phyloP scores from a whole-genome alignment of 2,329 filamentous ascomycete genomes.

The Pyrenophora teres region DNA sequence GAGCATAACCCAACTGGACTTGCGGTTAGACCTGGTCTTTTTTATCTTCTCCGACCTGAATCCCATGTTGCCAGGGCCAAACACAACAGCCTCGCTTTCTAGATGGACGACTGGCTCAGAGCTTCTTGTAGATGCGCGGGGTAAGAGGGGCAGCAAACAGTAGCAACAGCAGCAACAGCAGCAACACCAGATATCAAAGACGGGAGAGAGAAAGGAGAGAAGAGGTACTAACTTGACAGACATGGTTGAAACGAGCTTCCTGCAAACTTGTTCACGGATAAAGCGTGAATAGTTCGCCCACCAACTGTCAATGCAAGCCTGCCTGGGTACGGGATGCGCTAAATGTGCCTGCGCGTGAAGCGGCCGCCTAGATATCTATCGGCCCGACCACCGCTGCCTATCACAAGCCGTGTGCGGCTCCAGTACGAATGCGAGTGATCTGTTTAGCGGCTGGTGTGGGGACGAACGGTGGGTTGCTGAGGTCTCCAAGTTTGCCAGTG shows the following conservation, averaged over 20 bases:
- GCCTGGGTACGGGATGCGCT: conserved; percentile 13
- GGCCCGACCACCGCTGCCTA: conserved; percentile 28
- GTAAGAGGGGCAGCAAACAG: conserved; percentile 12
- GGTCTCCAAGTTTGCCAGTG: conserved; percentile 4
- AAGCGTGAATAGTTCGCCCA: conserved; percentile 26
- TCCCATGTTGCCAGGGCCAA: conserved; percentile 7
- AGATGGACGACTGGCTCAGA: conserved; percentile 2
- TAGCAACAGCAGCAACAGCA: conserved; percentile 8
- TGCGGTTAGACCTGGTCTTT: conserved; percentile 40
- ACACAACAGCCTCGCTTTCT: background rate
- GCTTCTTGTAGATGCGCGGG: conserved; percentile 11
- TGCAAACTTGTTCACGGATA: conserved; percentile 28
- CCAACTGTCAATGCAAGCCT: conserved; percentile 27
- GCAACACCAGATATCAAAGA: background rate
- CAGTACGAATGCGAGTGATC: conserved; percentile 30
- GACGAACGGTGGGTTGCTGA: conserved; percentile 19
- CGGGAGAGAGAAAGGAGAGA: conserved; percentile 9
- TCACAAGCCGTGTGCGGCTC: conserved; percentile 24
- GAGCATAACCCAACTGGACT: conserved; percentile 87
- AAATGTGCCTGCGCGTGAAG: conserved; percentile 22
- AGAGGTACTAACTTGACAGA: conserved; percentile 48
- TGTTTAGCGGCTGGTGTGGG: conserved; percentile 24
- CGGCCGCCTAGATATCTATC: conserved; percentile 21
- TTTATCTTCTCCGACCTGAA: conserved; percentile 21
- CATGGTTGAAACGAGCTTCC: conserved; percentile 33